Conservation (phyloP, 139 green algal species). For the Microglena sp. region DNA sequence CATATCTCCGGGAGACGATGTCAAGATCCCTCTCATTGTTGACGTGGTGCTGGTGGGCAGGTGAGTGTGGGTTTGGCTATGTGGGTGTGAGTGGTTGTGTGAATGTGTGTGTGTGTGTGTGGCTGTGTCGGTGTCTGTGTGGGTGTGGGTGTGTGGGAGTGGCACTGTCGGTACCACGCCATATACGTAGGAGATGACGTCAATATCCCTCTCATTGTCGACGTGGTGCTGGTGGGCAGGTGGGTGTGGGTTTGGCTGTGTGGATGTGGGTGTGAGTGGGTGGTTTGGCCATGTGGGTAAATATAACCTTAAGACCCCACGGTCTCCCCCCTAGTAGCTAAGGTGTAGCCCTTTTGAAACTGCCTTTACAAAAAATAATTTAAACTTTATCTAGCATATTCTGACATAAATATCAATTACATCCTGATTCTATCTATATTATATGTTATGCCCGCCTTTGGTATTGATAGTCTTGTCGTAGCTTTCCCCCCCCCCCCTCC, state of each 20-base stretch:
- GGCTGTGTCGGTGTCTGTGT: constrained; percentile 8
- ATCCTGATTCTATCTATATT: no score
- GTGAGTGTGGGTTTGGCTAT: background rate
- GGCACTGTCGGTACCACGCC: constrained; percentile 27
- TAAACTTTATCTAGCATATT: no score
- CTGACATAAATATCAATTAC: no score
- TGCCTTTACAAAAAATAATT: no score
- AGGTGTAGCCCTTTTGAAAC: no score
- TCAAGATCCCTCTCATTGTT: constrained; percentile 54
- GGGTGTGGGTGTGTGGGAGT: constrained; percentile 11
- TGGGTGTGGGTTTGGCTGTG: background rate
- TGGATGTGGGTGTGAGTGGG: background rate
- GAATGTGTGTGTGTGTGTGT: background rate
- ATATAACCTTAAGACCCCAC: no score
- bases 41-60: constrained; percentile 69
- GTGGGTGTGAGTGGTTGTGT: background rate
- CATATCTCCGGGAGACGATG: constrained; percentile 42
- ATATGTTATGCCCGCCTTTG: no score
- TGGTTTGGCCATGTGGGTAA: no score
- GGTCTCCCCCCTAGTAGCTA: no score
- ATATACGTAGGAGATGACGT: constrained; percentile 41
- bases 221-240: constrained; percentile 65
- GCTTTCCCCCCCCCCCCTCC: no score
- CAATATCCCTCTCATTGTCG: constrained; percentile 57
- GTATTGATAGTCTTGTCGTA: no score